phyloP scores from a whole-genome alignment of 2,329 filamentous ascomycete genomes.

The Aspergillus ibericus region DNA sequence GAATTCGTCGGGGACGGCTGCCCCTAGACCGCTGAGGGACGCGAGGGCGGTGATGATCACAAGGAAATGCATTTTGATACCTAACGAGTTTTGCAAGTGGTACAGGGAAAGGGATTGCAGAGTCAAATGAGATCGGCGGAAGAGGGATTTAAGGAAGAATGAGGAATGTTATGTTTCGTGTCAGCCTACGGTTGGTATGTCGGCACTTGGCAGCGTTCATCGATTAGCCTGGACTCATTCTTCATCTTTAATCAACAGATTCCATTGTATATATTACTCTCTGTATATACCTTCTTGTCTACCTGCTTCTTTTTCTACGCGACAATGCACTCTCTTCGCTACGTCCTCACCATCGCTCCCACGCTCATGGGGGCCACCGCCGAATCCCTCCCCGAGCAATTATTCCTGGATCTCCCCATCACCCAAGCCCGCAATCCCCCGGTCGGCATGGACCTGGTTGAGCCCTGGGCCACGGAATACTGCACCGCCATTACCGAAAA shows the following conservation, averaged over 20 bases:
- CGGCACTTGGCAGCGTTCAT: too few species aligned
- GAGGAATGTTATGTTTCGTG: background rate
- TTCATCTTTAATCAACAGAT: too few species aligned
- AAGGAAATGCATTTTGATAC: background rate
- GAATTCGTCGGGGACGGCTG: background rate
- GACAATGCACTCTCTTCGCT: background rate
- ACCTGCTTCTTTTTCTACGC: too few species aligned
- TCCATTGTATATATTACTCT: too few species aligned
- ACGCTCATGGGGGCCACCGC: background rate
- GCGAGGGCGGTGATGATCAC: background rate
- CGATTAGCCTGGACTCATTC: too few species aligned
- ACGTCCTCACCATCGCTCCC: background rate
- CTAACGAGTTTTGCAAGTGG: too few species aligned
- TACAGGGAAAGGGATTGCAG: background rate
- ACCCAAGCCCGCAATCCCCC: background rate
- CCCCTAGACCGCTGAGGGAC: background rate
- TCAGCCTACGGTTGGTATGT: background rate
- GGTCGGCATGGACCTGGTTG: background rate
- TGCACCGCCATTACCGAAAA: background rate
- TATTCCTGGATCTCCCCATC: background rate
- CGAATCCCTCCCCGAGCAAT: background rate
- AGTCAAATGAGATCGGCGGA: background rate
- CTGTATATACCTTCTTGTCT: too few species aligned
- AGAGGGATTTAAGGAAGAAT: background rate
- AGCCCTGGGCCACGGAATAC: background rate